Percentiles rank a stretch among this genome's conserved stretches.
These are phyloP conservation scores for Neurospora hispaniola DNA, from an alignment of 495 filamentous ascomycete species.

Conservation along the genomic window DNA sequence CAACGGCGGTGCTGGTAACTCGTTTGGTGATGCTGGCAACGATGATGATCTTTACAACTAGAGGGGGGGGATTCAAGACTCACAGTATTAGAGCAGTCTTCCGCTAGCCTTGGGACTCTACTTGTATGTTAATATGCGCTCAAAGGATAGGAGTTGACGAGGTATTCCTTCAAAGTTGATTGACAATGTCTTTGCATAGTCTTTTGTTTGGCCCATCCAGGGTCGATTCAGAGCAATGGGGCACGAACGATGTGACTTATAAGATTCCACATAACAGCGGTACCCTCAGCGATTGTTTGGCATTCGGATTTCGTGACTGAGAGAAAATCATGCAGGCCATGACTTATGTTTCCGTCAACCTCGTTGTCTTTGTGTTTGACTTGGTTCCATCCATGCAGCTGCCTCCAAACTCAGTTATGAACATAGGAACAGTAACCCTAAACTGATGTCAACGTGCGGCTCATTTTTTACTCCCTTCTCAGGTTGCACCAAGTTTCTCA, in stretches of 20 bases:
- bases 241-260: background rate
- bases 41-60: slow-evolving; percentile 77
- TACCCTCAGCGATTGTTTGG: background rate
- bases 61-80: slow-evolving; percentile 4
- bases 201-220: background rate
- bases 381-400: background rate
- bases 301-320: background rate
- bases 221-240: background rate
- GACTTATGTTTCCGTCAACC: background rate
- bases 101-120: background rate
- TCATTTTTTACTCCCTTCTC: background rate
- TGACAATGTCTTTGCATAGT: background rate
- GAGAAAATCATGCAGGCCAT: background rate
- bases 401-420: background rate
- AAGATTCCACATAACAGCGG: background rate
- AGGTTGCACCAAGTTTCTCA: background rate
- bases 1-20: slow-evolving; percentile 40
- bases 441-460: background rate
- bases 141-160: background rate
- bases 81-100: background rate
- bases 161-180: background rate
- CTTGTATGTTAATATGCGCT: background rate
- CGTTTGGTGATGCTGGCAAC: slow-evolving; percentile 75
- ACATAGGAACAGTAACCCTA: background rate
- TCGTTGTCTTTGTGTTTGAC: background rate